Conservation (phyloP, 352 stramenopile species). For the Pythium grandisporangium region DNA sequence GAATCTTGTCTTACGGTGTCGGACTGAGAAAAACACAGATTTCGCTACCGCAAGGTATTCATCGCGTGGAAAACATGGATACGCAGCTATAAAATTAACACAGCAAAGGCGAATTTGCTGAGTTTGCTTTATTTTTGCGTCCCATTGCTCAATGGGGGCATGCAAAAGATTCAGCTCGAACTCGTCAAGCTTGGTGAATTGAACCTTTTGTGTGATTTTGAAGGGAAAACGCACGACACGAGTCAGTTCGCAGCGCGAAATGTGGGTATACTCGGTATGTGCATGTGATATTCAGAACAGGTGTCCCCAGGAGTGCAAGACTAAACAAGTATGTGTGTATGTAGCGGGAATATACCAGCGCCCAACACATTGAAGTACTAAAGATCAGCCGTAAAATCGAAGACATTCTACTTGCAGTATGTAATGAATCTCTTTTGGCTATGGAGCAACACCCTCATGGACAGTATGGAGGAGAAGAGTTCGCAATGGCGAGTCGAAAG, state of each 20-base stretch:
- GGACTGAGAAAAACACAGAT: slow-evolving; percentile 16
- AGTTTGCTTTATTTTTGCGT: slow-evolving; percentile 43
- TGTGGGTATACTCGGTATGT: too few relatives aligned
- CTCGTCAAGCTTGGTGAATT: slow-evolving; percentile 17
- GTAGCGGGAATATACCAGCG: slow-evolving; percentile 6
- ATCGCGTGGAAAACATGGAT: slow-evolving; percentile 47
- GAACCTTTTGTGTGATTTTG: slow-evolving; percentile 38
- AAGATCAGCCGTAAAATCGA: slow-evolving; percentile 24
- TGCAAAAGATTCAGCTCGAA: slow-evolving; percentile 22
- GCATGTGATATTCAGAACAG: too few relatives aligned
- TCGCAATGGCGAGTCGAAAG: slow-evolving; percentile 38
- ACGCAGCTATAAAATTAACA: slow-evolving; percentile 24
- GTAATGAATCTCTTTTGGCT: slow-evolving; percentile 23
- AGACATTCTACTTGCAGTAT: slow-evolving; percentile 23
- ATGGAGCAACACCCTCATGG: slow-evolving; percentile 22
- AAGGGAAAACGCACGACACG: slow-evolving; percentile 20
- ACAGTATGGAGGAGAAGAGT: slow-evolving; percentile 38
- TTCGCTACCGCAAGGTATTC: slow-evolving; percentile 63
- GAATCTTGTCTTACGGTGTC: neutral
- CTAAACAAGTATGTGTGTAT: too few relatives aligned
- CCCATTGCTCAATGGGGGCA: slow-evolving; percentile 18
- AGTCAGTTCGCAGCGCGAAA: slow-evolving; percentile 22
- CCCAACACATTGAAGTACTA: slow-evolving; percentile 13
- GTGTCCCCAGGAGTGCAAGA: too few relatives aligned
- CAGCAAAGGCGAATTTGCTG: slow-evolving; percentile 28